Percentiles rank a stretch among this genome's conserved stretches.
Evolutionary conservation across 2,329 filamentous ascomycete species (phyloP).

Genomic region (Fusarium musae): DNA sequence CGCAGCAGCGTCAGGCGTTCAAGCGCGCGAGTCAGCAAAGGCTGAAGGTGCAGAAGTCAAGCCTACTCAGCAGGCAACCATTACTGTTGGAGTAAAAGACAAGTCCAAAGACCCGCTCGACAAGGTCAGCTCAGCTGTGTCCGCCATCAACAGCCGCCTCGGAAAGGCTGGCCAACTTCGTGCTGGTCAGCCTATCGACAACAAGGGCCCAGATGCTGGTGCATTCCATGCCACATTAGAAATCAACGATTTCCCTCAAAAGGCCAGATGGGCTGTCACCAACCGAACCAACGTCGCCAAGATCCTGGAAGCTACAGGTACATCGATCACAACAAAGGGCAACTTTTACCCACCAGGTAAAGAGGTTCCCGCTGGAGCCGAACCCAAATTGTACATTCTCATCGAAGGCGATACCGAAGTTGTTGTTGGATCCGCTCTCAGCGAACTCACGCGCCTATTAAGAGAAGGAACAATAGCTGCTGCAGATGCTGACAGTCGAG

Average conservation of each 20-base stretch:
- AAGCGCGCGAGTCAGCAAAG: conserved; percentile 63
- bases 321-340: conserved; percentile 97
- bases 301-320: conserved; percentile 93
- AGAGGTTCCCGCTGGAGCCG: conserved; percentile 76
- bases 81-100: conserved; percentile 65
- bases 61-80: conserved; percentile 57
- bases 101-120: conserved; percentile 79
- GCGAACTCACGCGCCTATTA: conserved; percentile 86
- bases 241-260: conserved; percentile 99
- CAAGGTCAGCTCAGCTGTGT: conserved; percentile 89
- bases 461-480: conserved; percentile 92
- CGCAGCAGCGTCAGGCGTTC: conserved; percentile 68
- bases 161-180: conserved; percentile 90
- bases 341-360: conserved; percentile 88
- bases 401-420: conserved; percentile 98
- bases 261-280: conserved; percentile 97
- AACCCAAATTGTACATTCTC: conserved; percentile 96
- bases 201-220: conserved; percentile 96
- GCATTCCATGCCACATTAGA: conserved; percentile 97
- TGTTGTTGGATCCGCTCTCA: conserved; percentile 89
- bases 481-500: conserved; percentile 84
- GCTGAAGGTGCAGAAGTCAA: conserved; percentile 53
- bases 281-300: conserved; percentile 99
- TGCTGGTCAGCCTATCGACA: conserved; percentile 94
- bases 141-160: conserved; percentile 88